These are phyloP conservation scores for Cetraspora pellucida DNA, from an alignment of 192 early-diverging fungal genomes.

Conservation along the genomic window DNA sequence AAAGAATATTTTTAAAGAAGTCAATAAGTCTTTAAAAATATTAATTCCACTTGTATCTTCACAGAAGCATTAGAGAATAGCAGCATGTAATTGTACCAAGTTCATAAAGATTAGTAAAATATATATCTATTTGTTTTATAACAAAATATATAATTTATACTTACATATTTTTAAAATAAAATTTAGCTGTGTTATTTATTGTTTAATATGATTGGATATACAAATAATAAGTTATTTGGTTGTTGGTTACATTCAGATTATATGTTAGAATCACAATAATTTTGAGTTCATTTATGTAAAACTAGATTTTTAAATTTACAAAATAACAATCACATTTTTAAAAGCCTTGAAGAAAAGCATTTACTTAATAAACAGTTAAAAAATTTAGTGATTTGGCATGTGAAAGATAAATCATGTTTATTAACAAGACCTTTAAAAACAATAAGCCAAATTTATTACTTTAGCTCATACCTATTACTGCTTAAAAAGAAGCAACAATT, in stretches of 20 bases:
- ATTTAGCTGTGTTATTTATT: background rate
- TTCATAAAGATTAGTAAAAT: background rate
- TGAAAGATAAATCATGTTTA: too few species aligned
- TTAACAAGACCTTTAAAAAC: background rate
- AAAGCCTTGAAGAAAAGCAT: background rate
- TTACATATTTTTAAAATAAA: background rate
- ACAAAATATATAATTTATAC: background rate
- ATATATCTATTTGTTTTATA: background rate
- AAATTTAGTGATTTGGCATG: slow-evolving; percentile 12
- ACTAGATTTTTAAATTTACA: background rate
- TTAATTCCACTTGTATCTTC: background rate
- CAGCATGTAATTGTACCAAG: background rate
- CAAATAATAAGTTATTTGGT: background rate
- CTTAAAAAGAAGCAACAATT: too few species aligned
- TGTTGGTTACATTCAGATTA: too few species aligned
- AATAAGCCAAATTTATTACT: too few species aligned
- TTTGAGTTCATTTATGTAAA: background rate
- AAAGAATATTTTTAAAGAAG: background rate
- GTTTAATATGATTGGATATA: background rate
- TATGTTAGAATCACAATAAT: background rate
- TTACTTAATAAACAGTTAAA: background rate
- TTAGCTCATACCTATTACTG: too few species aligned
- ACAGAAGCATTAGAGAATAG: too few species aligned
- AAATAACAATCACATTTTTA: background rate
- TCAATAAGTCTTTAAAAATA: background rate